A percentile compares a stretch with the other conserved stretches of the same genome.
These are phyloP conservation scores for Claviceps maximensis DNA, from an alignment of 2,329 filamentous ascomycete genomes.

Conservation along the genomic window DNA sequence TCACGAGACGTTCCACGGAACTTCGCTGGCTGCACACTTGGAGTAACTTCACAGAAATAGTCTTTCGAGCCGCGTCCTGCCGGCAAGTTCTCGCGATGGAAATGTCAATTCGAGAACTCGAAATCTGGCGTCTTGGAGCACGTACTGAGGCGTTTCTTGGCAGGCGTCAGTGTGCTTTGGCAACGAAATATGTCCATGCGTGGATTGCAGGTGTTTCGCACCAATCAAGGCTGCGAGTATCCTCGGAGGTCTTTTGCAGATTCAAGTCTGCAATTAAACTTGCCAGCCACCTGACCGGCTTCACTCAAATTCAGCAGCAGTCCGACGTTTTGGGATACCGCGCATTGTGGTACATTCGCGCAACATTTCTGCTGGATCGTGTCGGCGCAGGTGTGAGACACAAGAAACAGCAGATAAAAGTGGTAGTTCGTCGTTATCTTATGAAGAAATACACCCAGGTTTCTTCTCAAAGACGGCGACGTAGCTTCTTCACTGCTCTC, in stretches of 20 bases:
- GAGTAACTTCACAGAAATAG: conserved; percentile 17
- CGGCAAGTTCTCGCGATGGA: conserved; percentile 10
- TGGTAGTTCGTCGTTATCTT: conserved; percentile 18
- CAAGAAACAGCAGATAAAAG: conserved; percentile 15
- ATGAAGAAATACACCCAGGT: conserved; percentile 23
- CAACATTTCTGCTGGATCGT: conserved; percentile 15
- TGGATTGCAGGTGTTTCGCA: conserved; percentile 13
- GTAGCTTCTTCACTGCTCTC: conserved; percentile 20
- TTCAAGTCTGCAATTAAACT: neutral
- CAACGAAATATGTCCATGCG: conserved; percentile 13
- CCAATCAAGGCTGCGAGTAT: neutral
- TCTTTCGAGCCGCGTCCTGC: conserved; percentile 14
- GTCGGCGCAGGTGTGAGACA: conserved; percentile 14
- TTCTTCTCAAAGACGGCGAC: conserved; percentile 19
- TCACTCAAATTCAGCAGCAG: conserved; percentile 3
- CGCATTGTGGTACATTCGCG: conserved; percentile 19
- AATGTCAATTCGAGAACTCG: conserved; percentile 12
- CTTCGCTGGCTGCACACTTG: conserved; percentile 17
- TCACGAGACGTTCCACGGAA: conserved; percentile 9
- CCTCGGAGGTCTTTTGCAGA: neutral
- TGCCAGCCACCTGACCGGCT: neutral
- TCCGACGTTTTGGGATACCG: conserved; percentile 13
- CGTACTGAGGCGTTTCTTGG: conserved; percentile 21
- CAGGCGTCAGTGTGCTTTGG: conserved; percentile 19
- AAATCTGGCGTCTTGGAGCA: conserved; percentile 21